Evolutionary conservation across 768 basidiomycete species (phyloP).

Genomic region (Leccinum disarticulatum): DNA sequence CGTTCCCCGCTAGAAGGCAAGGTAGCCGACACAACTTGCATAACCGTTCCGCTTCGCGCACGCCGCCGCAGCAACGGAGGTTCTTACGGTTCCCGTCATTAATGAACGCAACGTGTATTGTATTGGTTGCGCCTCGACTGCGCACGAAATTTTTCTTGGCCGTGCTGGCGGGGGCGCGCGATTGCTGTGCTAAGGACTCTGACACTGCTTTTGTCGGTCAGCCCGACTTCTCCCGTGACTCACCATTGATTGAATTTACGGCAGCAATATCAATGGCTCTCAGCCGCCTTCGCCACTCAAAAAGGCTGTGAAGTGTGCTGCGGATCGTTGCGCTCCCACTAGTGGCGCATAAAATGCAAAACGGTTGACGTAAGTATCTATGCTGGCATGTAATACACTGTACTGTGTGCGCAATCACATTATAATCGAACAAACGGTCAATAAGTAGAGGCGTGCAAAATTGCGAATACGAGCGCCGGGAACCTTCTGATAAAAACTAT

Average conservation of each 20-base stretch:
- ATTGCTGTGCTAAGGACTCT: conserved; percentile 17
- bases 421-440: neutral
- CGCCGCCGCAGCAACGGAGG: neutral
- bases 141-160: neutral
- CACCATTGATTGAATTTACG: conserved; percentile 11
- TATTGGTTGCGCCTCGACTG: conserved; percentile 9
- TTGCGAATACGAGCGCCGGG: neutral
- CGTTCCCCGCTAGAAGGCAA: neutral
- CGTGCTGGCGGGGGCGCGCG: neutral
- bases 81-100: neutral
- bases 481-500: neutral
- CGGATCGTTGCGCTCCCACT: neutral
- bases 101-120: neutral
- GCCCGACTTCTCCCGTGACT: neutral
- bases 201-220: neutral
- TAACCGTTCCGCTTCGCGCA: neutral
- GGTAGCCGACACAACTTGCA: neutral
- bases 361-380: neutral
- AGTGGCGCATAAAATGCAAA: neutral
- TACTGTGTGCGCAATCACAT: conserved; percentile 7
- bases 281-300: neutral
- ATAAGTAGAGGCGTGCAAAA: neutral
- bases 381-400: neutral
- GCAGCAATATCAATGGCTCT: conserved; percentile 2
- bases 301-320: conserved; percentile 14